These are phyloP conservation scores for Psilocybe mexicana DNA, from an alignment of 1,284 basidiomycete species.

Conservation along the genomic window DNA sequence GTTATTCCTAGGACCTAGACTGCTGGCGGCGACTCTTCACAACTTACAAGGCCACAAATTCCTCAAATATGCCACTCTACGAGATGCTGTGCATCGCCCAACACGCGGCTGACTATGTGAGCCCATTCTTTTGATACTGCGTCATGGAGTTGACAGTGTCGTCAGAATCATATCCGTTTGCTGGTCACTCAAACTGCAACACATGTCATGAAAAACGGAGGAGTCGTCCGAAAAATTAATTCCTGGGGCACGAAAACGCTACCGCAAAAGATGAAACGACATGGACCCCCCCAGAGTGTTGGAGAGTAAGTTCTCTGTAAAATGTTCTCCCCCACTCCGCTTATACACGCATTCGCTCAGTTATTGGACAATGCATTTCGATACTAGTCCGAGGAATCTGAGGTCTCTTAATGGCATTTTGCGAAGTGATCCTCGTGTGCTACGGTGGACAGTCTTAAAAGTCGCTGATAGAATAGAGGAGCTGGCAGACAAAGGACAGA, in stretches of 20 bases:
- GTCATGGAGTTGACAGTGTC: background rate
- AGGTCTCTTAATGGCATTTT: slow-evolving; percentile 64
- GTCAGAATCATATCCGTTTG: slow-evolving; percentile 73
- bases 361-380: slow-evolving; percentile 90
- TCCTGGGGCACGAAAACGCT: slow-evolving; percentile 76
- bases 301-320: slow-evolving; percentile 71
- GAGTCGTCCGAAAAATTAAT: slow-evolving; percentile 77
- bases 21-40: no score
- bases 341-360: slow-evolving; percentile 38
- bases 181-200: slow-evolving; percentile 74
- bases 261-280: slow-evolving; percentile 76
- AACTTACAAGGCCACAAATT: background rate
- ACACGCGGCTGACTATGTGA: slow-evolving; percentile 73
- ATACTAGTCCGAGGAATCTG: slow-evolving; percentile 76
- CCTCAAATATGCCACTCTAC: slow-evolving; percentile 71
- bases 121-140: slow-evolving; percentile 22
- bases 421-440: slow-evolving; percentile 77
- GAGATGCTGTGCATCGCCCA: slow-evolving; percentile 77
- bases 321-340: background rate
- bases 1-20: background rate
- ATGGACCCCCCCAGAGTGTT: slow-evolving; percentile 59
- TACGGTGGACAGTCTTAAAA: slow-evolving; percentile 83
- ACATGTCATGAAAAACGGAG: slow-evolving; percentile 77
- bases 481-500: slow-evolving; percentile 47
- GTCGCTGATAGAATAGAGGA: slow-evolving; percentile 75